Base-by-base conservation (phyloP, 192 early-diverging fungal genomes). In the Oehlia diaphana region DNA sequence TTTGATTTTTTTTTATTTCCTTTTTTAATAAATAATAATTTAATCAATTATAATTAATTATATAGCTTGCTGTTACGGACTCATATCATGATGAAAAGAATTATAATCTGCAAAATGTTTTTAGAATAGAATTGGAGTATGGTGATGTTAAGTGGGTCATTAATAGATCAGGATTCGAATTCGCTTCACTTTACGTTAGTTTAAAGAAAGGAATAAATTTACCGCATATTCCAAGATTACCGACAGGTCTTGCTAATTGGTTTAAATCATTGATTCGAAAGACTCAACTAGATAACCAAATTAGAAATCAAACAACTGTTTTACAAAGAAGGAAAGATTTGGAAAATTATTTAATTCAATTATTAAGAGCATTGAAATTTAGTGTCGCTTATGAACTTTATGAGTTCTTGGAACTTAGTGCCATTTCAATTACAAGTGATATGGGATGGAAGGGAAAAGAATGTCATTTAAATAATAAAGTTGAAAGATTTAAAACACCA, bases 401-500 rank as follows among this genome's bases (percentile, higher is more conserved):
- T 80, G 92, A 91, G 67, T 95, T 95, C 78, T 76, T 95, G 58
- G 94, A 94, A 82, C 83, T 95, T 63, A 91, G 90, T 78, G 89
- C 91, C 9, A 86, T 93, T 53, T 92, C 90, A 21, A 88, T 95
- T 67, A 89, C 90, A 58, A 92, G 89, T 75, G 92, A 93, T 70
- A 92, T 93, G 84, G 92, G 93, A 0, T 95, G 94, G 94, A 95
- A 95, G 77, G 94, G 94, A 47, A 95, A 95, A 73, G 94, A 95
- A 78, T 91, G 91, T 19, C 91, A 91, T 73, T 79, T 95, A 72
- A 91, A 92, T 63, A 88, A 89, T 42, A 90, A 89, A 42, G 84
- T 90, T 33, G 89, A 91, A 63, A 87, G 88, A 78, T 86, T 84
- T n/a, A 84, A 70, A 9, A 86, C 84, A 9, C 80, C 84, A 33